Evolutionary conservation across 208 protist species (phyloP).

Genomic region (Naegleria gruberi): DNA sequence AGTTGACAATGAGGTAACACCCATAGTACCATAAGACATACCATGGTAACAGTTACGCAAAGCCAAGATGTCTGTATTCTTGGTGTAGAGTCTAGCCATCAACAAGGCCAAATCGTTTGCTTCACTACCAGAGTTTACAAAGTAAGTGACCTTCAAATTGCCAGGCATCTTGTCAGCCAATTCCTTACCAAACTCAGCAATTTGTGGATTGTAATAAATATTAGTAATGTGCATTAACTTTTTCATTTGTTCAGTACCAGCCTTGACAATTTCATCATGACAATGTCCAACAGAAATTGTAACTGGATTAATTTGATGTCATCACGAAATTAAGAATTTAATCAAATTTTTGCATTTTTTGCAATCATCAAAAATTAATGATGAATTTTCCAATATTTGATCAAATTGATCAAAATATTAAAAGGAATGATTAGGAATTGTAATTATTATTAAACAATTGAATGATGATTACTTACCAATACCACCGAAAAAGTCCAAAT

Average conservation of each 20-base stretch:
- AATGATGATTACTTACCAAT: not conserved
- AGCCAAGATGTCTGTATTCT: constrained; percentile 37
- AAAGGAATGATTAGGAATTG: no score
- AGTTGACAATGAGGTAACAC: constrained; percentile 39
- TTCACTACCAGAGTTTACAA: constrained; percentile 68
- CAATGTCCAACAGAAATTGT: constrained; percentile 49
- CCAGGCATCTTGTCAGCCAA: constrained; percentile 40
- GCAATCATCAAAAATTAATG: no score
- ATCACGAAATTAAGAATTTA: not conserved
- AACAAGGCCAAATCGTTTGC: constrained; percentile 63
- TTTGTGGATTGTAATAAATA: constrained; percentile 41
- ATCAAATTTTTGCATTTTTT: no score
- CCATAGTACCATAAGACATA: constrained; percentile 36
- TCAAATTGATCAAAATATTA: not conserved
- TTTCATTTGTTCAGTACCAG: constrained; percentile 44
- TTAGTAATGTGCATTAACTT: constrained; percentile 52
- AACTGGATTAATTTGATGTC: not conserved
- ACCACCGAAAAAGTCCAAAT: constrained; percentile 32
- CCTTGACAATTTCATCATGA: constrained; percentile 47
- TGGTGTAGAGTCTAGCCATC: constrained; percentile 45
- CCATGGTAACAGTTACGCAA: constrained; percentile 57
- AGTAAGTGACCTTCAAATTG: constrained; percentile 38
- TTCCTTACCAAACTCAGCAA: constrained; percentile 37
- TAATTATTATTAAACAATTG: no score
- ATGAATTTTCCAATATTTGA: not conserved